Base-by-base conservation (phyloP, 352 stramenopile genomes). In the Hyaloperonospora brassicae region DNA sequence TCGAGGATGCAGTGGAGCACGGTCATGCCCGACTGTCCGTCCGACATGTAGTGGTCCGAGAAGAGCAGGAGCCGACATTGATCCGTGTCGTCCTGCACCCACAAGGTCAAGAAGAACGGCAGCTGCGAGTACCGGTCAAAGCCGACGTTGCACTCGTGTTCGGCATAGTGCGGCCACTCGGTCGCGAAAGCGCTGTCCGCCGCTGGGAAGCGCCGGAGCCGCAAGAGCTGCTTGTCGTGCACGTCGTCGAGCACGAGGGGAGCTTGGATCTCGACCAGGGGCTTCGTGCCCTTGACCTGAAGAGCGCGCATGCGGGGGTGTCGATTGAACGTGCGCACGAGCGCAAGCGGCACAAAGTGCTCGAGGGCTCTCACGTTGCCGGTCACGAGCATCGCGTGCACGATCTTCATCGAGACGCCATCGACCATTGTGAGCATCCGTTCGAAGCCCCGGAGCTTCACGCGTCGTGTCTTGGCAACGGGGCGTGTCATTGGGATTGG, bases 231-330 rank as follows among this genome's bases (percentile, higher is more conserved):
- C 40, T 78, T 24, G 0, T 55, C 52, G 11, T 62, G 44, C 10
- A 75, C 1, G 14, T 42, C 57, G n/a, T 70, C 57, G 3, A 55
- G n/a, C 1, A 55, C 46, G 21, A 83, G 12, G 2, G 46, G 50
- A 10, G 69, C 36, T 8, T 79, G 61, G 42, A 84, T 64, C 50
- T 78, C 61, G 5, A 51, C 71, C n/a, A 55, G 63, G 40, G 63
- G 63, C 12, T 62, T 61, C 47, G 59, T 45, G 30, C 59, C 55
- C 24, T 64, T 62, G 36, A 78, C 23, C 42, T 76, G 56, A 51
- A 65, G 55, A 7, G 60, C 55, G 34, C 73, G 71, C 70, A 84
- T 79, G 2, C 62, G 61, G 39, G 71, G 73, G 52, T 81, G 71
- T 9, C 59, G 27, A 47, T 84, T 79, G 54, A 79, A 79, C 0